Evolutionary conservation across 768 basidiomycete species (phyloP), one percentile per base, ranked within the genome.

Genomic region (Leccinum ochraceum): DNA sequence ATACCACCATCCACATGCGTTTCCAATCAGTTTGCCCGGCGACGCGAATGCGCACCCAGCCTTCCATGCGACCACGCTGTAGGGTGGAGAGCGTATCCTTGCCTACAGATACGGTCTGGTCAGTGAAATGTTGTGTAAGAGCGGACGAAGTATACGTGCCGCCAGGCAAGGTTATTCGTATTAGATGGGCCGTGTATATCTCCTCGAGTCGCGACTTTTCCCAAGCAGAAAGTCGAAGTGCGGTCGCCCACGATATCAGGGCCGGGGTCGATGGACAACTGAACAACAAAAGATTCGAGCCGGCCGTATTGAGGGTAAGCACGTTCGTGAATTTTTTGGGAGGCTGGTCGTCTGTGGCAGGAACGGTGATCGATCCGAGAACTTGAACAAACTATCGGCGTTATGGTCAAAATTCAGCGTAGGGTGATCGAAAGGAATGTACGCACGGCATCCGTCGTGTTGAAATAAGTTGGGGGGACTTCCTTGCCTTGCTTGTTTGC

Each of bases 1-100:
- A n/a, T n/a, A n/a, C n/a, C n/a, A n/a, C n/a, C n/a, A n/a, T n/a
- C 91, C 93, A 98, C 50, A 95, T 81, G 46, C 86, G 83, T 72
- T 94, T 94, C 96, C 96, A 98, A 66, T 97, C 94, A 0, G 92
- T 95, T 67, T 95, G 94, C n/a, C 96, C 95, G n/a, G 95, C 90
- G 42, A 98, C 80, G 50, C 96, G 88, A 51, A 94, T 82, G 66
- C 89, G 85, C 17, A 94, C 89, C 91, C 92, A 95, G 1, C 95
- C 96, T 72, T 98, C 95, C 80, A 94, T 83, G 60, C 83, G 83
- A 9, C 92, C 89, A 52, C 83, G 82, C 11, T 83, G 72, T 3
- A 95, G 81, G 8, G 89, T 86, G 3, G 86, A 80, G 9, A 82
- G 85, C 2, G 86, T 79, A 30, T 83, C 82, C 48, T 76, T 77